Conservation (phyloP, 768 basidiomycete genomes). For the Sistotremastrum suecicum region DNA sequence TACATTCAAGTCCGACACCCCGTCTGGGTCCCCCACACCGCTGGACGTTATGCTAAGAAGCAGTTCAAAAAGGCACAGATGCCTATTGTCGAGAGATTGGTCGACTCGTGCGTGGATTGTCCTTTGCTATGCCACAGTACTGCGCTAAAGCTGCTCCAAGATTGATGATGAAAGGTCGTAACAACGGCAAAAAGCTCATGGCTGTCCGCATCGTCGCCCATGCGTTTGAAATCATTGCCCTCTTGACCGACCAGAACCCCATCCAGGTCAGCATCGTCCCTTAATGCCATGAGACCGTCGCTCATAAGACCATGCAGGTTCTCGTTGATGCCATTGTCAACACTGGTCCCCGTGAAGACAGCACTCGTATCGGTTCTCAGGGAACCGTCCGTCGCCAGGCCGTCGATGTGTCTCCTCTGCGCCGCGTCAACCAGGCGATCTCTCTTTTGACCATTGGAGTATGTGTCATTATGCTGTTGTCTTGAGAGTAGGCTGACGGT, state of each 20-base stretch:
- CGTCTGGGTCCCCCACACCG: slow-evolving; percentile 96
- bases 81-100: slow-evolving; percentile 99
- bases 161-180: slow-evolving; percentile 99
- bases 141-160: slow-evolving; percentile 22
- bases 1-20: slow-evolving; percentile 99
- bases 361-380: slow-evolving; percentile 98
- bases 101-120: slow-evolving; percentile 64
- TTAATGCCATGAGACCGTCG: background rate
- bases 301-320: slow-evolving; percentile 31
- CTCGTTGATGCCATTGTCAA: slow-evolving; percentile 98
- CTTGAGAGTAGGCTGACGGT: slow-evolving; percentile 1
- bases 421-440: slow-evolving; percentile 96
- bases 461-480: slow-evolving; percentile 20
- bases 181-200: slow-evolving; percentile 99
- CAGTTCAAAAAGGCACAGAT: slow-evolving; percentile 99
- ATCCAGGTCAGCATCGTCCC: slow-evolving; percentile 59
- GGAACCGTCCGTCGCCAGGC: slow-evolving; percentile 99
- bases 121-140: slow-evolving; percentile 1
- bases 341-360: slow-evolving; percentile 99
- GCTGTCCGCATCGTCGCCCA: slow-evolving; percentile 99
- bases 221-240: slow-evolving; percentile 99
- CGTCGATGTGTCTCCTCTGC: slow-evolving; percentile 97
- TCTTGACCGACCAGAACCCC: slow-evolving; percentile 99
- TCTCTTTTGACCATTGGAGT: slow-evolving; percentile 92
- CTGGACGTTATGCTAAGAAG: slow-evolving; percentile 98